phyloP scores from a whole-genome alignment of 2,329 filamentous ascomycete genomes.

The Fusarium humuli region DNA sequence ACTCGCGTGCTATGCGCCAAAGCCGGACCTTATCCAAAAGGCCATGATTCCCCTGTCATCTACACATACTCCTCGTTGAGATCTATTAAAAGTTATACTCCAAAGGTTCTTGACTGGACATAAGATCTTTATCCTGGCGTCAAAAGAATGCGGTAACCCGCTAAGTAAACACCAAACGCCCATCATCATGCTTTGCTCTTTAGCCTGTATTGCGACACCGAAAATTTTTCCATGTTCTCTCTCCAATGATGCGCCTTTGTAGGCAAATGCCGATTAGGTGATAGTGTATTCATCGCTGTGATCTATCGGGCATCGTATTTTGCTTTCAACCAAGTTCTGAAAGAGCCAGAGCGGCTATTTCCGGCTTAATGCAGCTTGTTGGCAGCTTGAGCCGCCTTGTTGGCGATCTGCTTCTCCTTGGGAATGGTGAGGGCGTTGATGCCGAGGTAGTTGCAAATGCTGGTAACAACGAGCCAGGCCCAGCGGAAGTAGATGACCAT shows the following conservation, averaged over 20 bases:
- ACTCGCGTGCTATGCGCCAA: conserved; percentile 20
- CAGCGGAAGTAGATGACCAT: conserved; percentile 90
- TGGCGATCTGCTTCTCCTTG: conserved; percentile 68
- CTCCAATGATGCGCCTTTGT: conserved; percentile 33
- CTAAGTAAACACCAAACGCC: conserved; percentile 44
- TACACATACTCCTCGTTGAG: conserved; percentile 40
- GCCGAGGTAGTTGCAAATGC: conserved; percentile 90
- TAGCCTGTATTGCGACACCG: conserved; percentile 31
- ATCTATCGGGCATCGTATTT: conserved; percentile 4
- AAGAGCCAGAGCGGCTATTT: not conserved
- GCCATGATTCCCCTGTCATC: conserved; percentile 9
- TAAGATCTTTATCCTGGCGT: conserved; percentile 27
- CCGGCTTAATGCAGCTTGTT: conserved; percentile 50
- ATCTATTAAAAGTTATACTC: conserved; percentile 46
- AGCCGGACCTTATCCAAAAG: conserved; percentile 37
- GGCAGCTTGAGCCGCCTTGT: conserved; percentile 58
- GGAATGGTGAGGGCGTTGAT: conserved; percentile 96
- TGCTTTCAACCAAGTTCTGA: not conserved
- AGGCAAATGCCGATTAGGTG: conserved; percentile 28
- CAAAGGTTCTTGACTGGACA: conserved; percentile 29
- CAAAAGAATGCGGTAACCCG: conserved; percentile 42
- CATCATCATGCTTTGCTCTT: conserved; percentile 43
- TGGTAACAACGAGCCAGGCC: conserved; percentile 90
- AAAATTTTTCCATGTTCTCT: conserved; percentile 23
- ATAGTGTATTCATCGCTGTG: conserved; percentile 18